phyloP scores from a whole-genome alignment of 1,284 basidiomycete species.

The Earliella scabrosa region DNA sequence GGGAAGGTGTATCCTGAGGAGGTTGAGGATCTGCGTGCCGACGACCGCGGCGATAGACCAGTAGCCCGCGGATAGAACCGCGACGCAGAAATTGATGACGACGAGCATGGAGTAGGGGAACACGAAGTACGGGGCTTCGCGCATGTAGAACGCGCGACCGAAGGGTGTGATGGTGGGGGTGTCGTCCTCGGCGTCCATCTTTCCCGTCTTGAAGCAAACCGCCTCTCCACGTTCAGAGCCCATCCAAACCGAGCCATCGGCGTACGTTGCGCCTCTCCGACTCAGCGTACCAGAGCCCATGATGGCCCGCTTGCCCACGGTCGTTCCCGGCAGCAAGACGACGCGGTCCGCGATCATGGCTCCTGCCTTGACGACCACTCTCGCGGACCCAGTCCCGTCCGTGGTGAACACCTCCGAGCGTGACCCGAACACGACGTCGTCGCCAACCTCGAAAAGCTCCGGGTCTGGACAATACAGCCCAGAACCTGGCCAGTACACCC shows the following conservation, averaged over 20 bases:
- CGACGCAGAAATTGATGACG: constrained; percentile 33
- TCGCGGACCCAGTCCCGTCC: constrained; percentile 43
- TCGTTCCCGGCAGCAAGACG: constrained; percentile 46
- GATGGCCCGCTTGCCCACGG: constrained; percentile 43
- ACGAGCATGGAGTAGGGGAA: constrained; percentile 45
- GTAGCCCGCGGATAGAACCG: constrained; percentile 40
- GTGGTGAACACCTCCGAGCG: constrained; percentile 48
- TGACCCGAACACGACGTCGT: constrained; percentile 53
- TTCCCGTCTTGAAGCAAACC: constrained; percentile 29
- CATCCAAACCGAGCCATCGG: constrained; percentile 50
- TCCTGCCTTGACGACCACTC: constrained; percentile 43
- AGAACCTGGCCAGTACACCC: constrained; percentile 53
- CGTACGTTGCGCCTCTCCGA: constrained; percentile 42
- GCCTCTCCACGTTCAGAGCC: constrained; percentile 45
- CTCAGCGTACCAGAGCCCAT: constrained; percentile 52
- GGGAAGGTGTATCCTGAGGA: constrained; percentile 37
- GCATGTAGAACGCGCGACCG: constrained; percentile 50
- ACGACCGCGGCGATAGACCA: constrained; percentile 47
- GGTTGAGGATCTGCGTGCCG: constrained; percentile 43
- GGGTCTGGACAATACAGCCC: constrained; percentile 50
- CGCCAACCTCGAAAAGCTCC: constrained; percentile 49
- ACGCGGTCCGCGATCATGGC: constrained; percentile 55
- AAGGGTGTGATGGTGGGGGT: constrained; percentile 47
- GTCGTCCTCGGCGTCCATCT: constrained; percentile 27
- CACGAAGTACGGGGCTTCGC: constrained; percentile 47